phyloP scores from a whole-genome alignment of 805 yeast genomes.

The Wickerhamiella azymoides region DNA sequence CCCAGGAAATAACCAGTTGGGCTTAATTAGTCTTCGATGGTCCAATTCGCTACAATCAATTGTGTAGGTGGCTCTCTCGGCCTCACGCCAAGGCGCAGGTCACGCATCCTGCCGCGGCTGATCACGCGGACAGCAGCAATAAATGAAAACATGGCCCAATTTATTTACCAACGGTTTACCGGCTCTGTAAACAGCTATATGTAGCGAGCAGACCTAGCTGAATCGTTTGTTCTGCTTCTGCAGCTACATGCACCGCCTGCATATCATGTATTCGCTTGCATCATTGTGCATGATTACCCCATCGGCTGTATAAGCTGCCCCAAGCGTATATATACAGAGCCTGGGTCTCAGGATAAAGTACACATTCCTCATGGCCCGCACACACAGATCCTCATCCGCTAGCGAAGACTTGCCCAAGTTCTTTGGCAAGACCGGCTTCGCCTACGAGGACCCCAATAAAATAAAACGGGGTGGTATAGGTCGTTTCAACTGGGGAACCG shows the following conservation, averaged over 20 bases:
- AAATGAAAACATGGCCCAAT: too few relatives aligned
- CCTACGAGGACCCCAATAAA: slow-evolving; percentile 56
- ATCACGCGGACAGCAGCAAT: too few relatives aligned
- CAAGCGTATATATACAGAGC: background rate
- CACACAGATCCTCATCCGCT: slow-evolving; percentile 31
- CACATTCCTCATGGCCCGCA: slow-evolving; percentile 18
- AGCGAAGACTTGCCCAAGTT: slow-evolving; percentile 46
- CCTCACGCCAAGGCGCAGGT: background rate
- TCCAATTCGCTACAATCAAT: too few relatives aligned
- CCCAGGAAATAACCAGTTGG: too few relatives aligned
- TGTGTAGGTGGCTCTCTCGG: background rate
- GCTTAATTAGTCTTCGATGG: too few relatives aligned
- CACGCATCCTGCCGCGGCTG: too few relatives aligned
- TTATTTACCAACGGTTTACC: too few relatives aligned
- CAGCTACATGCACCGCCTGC: background rate
- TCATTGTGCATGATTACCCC: background rate
- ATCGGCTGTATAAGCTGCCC: background rate
- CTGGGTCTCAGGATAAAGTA: background rate
- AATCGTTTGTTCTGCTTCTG: background rate
- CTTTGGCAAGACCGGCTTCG: slow-evolving; percentile 66
- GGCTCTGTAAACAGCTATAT: background rate
- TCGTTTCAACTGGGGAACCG: slow-evolving; percentile 71
- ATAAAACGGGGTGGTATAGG: slow-evolving; percentile 81
- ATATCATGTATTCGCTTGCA: background rate
- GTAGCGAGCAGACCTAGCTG: background rate